These are phyloP conservation scores for Pythium rhizo-oryzae DNA, from an alignment of 352 stramenopile species.

Conservation along the genomic window DNA sequence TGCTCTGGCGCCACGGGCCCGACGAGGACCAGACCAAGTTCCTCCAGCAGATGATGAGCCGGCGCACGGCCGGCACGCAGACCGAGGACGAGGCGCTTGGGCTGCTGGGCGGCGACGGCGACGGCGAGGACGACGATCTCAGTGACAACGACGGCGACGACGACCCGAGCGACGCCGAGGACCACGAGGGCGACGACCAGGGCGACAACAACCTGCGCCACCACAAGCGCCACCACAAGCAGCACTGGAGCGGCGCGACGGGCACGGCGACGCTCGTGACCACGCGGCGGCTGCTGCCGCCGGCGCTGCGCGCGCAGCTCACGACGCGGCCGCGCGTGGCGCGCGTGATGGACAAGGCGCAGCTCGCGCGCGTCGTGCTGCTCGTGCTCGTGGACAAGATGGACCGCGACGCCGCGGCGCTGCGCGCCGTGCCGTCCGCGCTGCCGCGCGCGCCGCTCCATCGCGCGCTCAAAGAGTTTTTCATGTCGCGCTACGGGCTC, in stretches of 20 bases:
- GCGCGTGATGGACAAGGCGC: slow-evolving; percentile 55
- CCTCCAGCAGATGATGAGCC: slow-evolving; percentile 60
- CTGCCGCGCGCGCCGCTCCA: slow-evolving; percentile 40
- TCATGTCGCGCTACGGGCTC: slow-evolving; percentile 55
- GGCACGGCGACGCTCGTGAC: slow-evolving; percentile 37
- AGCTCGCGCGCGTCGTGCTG: slow-evolving; percentile 48
- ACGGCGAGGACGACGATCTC: slow-evolving; percentile 20
- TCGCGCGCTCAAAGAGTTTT: slow-evolving; percentile 61
- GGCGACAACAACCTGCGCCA: background rate
- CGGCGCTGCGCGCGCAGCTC: slow-evolving; percentile 54
- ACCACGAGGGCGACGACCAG: slow-evolving; percentile 14
- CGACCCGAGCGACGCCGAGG: background rate
- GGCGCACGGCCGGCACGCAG: slow-evolving; percentile 41
- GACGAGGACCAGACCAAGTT: slow-evolving; percentile 48
- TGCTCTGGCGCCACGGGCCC: slow-evolving; percentile 72
- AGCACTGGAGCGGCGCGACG: slow-evolving; percentile 22
- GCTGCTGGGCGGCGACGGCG: slow-evolving; percentile 21
- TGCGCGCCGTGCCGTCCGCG: slow-evolving; percentile 20
- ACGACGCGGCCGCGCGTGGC: slow-evolving; percentile 48
- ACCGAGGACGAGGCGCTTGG: slow-evolving; percentile 34
- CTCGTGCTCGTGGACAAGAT: slow-evolving; percentile 59
- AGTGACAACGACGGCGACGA: background rate
- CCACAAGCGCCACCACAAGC: background rate
- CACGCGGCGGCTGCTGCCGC: slow-evolving; percentile 48
- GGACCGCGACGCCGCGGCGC: slow-evolving; percentile 39